A percentile compares a stretch with the other conserved stretches of the same genome.
Evolutionary conservation across 75 land plant genomes (phyloP).

Genomic region (Pinus tabuliformis): DNA sequence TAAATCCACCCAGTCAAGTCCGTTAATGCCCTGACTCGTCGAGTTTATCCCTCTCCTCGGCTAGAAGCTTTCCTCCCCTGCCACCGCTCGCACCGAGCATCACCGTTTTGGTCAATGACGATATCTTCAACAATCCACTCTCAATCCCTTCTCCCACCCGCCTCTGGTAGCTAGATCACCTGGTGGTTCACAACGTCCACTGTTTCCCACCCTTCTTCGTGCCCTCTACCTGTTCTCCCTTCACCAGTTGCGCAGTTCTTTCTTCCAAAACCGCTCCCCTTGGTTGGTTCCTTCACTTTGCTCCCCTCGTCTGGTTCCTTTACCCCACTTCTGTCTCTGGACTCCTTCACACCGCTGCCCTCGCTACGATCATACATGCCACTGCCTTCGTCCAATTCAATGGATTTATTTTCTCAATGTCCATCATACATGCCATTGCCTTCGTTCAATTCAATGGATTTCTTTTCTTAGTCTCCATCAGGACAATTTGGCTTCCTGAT

Average conservation of each 20-base stretch:
- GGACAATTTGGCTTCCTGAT: conserved; percentile 1
- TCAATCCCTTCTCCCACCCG: too few relatives aligned
- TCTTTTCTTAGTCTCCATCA: background rate
- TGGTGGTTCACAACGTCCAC: background rate
- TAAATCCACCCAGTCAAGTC: too few relatives aligned
- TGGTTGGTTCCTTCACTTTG: background rate
- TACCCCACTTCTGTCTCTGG: background rate
- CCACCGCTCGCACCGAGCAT: background rate
- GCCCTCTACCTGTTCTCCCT: background rate
- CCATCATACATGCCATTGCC: background rate
- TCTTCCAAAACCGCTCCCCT: background rate
- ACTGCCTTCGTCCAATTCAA: background rate
- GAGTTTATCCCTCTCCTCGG: too few relatives aligned
- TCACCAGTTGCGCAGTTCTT: background rate
- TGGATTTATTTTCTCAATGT: conserved; percentile 4
- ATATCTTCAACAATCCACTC: background rate
- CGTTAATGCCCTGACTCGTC: too few relatives aligned
- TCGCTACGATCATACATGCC: background rate
- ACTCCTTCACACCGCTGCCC: background rate
- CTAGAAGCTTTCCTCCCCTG: background rate
- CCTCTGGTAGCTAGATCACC: background rate
- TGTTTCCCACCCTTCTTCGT: background rate
- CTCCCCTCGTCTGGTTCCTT: background rate
- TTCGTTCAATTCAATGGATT: background rate
- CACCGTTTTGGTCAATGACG: background rate